Conservation (phyloP, 495 filamentous ascomycete genomes). For the Trichoderma orchidacearum region DNA sequence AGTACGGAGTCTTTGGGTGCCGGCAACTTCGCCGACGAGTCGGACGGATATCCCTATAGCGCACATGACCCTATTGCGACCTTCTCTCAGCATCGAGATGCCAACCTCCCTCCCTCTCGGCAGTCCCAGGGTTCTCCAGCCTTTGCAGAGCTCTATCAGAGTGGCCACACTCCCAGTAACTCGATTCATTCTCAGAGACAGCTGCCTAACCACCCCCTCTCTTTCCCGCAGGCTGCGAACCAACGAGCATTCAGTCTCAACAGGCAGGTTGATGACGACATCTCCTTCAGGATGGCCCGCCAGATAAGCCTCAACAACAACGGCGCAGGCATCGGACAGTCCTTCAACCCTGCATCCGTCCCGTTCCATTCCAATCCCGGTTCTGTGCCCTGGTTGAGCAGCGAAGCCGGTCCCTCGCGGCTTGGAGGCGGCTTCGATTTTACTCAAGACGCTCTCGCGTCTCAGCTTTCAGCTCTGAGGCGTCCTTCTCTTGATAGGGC, state of each 20-base stretch:
- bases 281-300: not conserved
- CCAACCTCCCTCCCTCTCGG: not conserved
- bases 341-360: not conserved
- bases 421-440: not conserved
- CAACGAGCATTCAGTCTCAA: not conserved
- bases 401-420: not conserved
- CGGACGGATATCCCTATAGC: not conserved
- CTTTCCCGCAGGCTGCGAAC: not conserved
- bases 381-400: not conserved
- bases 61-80: not conserved
- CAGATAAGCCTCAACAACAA: not conserved
- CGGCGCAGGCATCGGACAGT: not conserved
- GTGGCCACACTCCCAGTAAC: slow-evolving; percentile 1
- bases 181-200: not conserved
- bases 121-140: slow-evolving; percentile 1
- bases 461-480: not conserved
- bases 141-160: not conserved
- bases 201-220: not conserved
- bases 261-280: not conserved
- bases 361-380: not conserved
- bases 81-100: not conserved
- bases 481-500: not conserved
- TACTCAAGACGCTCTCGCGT: not conserved
- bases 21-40: not conserved
- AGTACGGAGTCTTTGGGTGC: not conserved